Conservation (phyloP, 768 basidiomycete genomes). For the Tylopilus vinaceipallidus region DNA sequence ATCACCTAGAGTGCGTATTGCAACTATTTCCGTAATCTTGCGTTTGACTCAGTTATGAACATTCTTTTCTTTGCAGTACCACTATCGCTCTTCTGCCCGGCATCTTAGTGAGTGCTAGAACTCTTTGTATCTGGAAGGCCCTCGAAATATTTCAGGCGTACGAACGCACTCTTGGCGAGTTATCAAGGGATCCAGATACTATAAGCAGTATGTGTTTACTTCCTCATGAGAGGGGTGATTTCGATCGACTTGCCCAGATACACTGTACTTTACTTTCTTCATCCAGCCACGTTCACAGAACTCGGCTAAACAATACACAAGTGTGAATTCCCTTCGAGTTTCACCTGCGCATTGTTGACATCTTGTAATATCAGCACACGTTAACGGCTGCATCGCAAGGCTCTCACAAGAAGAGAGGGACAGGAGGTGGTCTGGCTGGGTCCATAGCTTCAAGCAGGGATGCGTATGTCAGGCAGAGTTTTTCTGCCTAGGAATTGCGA, state of each 20-base stretch:
- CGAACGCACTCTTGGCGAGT: neutral
- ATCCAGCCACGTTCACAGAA: neutral
- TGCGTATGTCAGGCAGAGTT: constrained; percentile 1
- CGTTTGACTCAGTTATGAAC: neutral
- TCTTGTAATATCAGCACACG: neutral
- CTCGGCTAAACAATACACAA: neutral
- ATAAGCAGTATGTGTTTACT: neutral
- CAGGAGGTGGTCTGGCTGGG: neutral
- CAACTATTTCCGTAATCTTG: too few relatives aligned
- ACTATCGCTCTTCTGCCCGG: constrained; percentile 2
- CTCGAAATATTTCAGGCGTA: neutral
- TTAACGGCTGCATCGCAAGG: neutral
- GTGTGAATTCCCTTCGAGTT: neutral
- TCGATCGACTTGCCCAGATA: neutral
- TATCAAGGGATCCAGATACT: neutral
- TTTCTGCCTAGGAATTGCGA: neutral
- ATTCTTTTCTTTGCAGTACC: neutral
- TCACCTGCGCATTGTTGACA: neutral
- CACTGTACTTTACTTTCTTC: neutral
- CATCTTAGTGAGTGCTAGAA: neutral
- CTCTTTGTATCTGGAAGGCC: neutral
- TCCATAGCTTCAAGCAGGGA: neutral
- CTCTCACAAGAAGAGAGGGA: neutral
- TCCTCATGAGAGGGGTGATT: too few relatives aligned
- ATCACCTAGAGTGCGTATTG: constrained; percentile 5